Base-by-base conservation (phyloP, 2,329 filamentous ascomycete species). In the Xylariaceae sp. region DNA sequence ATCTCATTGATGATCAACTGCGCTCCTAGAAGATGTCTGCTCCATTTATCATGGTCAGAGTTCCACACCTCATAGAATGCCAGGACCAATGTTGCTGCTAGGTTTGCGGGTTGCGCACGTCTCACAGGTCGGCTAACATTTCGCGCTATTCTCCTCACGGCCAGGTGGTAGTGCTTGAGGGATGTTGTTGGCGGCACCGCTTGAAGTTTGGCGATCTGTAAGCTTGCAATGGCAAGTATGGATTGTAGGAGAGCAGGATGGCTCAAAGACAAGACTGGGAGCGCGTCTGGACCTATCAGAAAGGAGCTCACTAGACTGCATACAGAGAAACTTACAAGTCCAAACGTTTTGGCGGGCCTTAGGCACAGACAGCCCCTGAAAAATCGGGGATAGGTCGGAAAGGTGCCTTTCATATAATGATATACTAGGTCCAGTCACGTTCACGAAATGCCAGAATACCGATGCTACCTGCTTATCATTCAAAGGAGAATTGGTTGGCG, bases 11-110 rank as follows among this genome's bases (percentile, higher is more conserved):
- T 81, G 26, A 98, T 81, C 60, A 93, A 89, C 41, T 89, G 87
- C 9, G 91, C 90, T 12, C 95, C 95, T 46, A 90, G 85, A 40
- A 98, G 79, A 74, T 98, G 95, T 59, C 90, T 93, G 67, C 90
- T 95, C 95, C 95, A 99, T 71, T 96, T 96, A 52, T 89, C 87
- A 67, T 98, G 93, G 64, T 99, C 93, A 20, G 92, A 93, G 37
- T 89, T 89, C 87, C 93, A 95, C 18, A 97, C 90, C 71, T 98
- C 95, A 67, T 96, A 98, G 71, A 92, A 98, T 0, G 88, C 91
- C 7, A 99, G 81, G 7, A 98, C 77, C 37, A 97, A 78, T 0
- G 91, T 92, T 2, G 93, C 92, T 7, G 93, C 93, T n/a, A 98
- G 77, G 0, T 92, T 97, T 1, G 90, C 86, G 7, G 91, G 84